Percentiles rank a stretch among this genome's conserved stretches.
Conservation (phyloP, 2,329 filamentous ascomycete species). For the Fusarium siculi region DNA sequence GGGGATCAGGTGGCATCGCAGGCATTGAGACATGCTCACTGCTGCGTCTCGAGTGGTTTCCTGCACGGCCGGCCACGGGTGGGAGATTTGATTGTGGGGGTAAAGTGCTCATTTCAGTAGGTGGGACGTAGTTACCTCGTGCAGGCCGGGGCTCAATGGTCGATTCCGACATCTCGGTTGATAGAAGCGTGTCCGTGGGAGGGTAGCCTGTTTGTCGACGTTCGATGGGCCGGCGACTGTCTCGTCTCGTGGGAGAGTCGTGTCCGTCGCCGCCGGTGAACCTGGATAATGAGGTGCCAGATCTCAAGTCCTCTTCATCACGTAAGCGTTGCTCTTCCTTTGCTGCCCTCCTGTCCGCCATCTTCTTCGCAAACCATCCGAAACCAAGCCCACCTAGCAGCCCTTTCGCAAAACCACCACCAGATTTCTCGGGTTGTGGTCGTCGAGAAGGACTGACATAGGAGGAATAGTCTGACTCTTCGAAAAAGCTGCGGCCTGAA, state of each 20-base stretch:
- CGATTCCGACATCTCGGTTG: slow-evolving; percentile 51
- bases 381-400: slow-evolving; percentile 71
- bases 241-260: slow-evolving; percentile 58
- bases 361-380: slow-evolving; percentile 74
- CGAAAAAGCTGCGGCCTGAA: slow-evolving; percentile 55
- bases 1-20: slow-evolving; percentile 63
- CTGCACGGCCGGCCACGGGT: slow-evolving; percentile 37
- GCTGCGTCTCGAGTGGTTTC: slow-evolving; percentile 55
- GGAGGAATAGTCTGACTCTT: slow-evolving; percentile 68
- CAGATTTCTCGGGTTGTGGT: slow-evolving; percentile 56
- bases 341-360: slow-evolving; percentile 64
- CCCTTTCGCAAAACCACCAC: slow-evolving; percentile 65
- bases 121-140: slow-evolving; percentile 42
- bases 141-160: slow-evolving; percentile 46
- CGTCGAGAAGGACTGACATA: slow-evolving; percentile 72
- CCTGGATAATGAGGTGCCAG: slow-evolving; percentile 69
- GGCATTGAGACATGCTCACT: slow-evolving; percentile 61
- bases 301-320: slow-evolving; percentile 65
- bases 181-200: slow-evolving; percentile 42
- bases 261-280: slow-evolving; percentile 78
- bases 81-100: slow-evolving; percentile 38
- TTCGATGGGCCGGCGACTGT: slow-evolving; percentile 45
- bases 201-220: slow-evolving; percentile 48
- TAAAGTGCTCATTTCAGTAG: slow-evolving; percentile 36
- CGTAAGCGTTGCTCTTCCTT: slow-evolving; percentile 59